Percentiles rank a stretch among this genome's conserved stretches.
Evolutionary conservation across 140 eudicot species (phyloP).

Genomic region (Erigeron philadelphicus): DNA sequence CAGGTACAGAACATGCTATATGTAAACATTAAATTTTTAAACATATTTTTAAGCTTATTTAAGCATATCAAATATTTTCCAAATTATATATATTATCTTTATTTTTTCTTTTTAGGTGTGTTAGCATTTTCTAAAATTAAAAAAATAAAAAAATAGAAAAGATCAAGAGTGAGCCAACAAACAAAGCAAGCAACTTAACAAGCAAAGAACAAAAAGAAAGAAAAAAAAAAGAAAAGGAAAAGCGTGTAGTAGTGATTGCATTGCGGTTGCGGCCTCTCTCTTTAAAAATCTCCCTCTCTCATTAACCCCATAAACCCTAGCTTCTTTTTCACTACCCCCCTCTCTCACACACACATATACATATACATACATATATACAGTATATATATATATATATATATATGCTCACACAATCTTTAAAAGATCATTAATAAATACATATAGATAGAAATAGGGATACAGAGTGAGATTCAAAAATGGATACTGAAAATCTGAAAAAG

Average conservation of each 20-base stretch:
- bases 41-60: too few relatives aligned
- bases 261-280: conserved; percentile 23
- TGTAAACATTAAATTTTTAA: too few relatives aligned
- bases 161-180: conserved; percentile 7
- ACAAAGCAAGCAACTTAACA: not conserved
- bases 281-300: conserved; percentile 22
- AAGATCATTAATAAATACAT: not conserved
- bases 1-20: too few relatives aligned
- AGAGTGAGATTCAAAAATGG: conserved; percentile 32
- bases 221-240: conserved; percentile 19
- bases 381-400: not conserved
- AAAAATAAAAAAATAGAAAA: not conserved
- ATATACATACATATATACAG: not conserved
- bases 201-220: conserved; percentile 22
- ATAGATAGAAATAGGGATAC: conserved; percentile 3
- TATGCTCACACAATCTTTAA: conserved; percentile 14
- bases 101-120: not conserved
- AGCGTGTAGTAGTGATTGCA: not conserved
- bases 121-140: not conserved
- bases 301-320: conserved; percentile 38
- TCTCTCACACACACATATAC: not conserved
- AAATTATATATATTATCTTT: too few relatives aligned
- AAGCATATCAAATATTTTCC: too few relatives aligned
- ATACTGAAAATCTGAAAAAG: conserved; percentile 29
- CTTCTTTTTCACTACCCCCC: conserved; percentile 20